Base-by-base conservation (phyloP, 345 rosid species). In the Bretschneidera sinensis region DNA sequence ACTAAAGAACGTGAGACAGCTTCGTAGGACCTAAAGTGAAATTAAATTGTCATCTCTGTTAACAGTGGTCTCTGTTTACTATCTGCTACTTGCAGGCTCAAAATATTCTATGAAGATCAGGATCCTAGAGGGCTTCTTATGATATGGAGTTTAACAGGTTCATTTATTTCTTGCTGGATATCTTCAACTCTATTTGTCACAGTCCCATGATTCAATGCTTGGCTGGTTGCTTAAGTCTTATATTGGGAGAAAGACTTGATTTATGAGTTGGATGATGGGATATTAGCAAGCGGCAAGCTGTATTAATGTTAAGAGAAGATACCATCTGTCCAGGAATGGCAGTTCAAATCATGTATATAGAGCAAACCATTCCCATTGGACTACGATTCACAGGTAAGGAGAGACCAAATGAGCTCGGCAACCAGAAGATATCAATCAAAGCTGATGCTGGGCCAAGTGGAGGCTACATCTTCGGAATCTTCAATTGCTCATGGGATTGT, bases 1-100 rank as follows among this genome's bases (percentile, higher is more conserved):
- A 78, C 83, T 48, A 66, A 55, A 59, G 83, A 70, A 53, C 74
- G 51, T 8, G 75, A 62, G 60, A 71, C 78, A 64, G 77, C 63
- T 54, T 79, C 83, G 17, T 78, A 77, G 33, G 33, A 28, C 8
- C 33, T 28, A 28, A 28, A 39, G 45, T 14, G 16, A 39, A 39
- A 39, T 39, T 39, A 11, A 39, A 14, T 14, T 7, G 15, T 39
- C 45, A n/a, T 39, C 15, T n/a, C 16, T 11, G 45, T 39, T 39
- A 1, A 5, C 6, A 7, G 4, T 2, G 2, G 1, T 5, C 55
- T 19, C 14, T 62, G 50, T 53, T 48, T 55, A 13, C 8, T 17
- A 4, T 24, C 49, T 62, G 68, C 65, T 22, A 47, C 54, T 43
- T 45, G 7, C 33, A 11, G 35, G 43, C 18, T 43, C 21, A 51